A percentile compares a stretch with the other conserved stretches of the same genome.
phyloP scores from a whole-genome alignment of 768 basidiomycete genomes.

The Termitomyces eurrhizus region DNA sequence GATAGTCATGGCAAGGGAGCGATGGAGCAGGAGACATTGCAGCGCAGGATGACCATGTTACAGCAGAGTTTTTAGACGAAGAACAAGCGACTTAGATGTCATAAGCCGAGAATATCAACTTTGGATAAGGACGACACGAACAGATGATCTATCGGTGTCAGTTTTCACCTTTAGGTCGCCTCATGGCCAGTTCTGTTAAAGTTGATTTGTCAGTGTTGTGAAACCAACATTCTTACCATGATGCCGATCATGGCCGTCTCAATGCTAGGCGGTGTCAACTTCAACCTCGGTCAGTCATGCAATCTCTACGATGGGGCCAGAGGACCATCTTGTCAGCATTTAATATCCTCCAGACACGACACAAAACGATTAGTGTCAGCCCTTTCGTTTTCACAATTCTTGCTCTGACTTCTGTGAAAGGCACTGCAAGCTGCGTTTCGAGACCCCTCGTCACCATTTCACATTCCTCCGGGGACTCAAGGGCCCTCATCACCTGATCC shows the following conservation, averaged over 20 bases:
- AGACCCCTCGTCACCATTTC: conserved; percentile 63
- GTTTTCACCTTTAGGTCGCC: too few species aligned
- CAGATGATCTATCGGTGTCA: too few species aligned
- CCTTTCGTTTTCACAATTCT: neutral
- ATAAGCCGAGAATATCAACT: too few species aligned
- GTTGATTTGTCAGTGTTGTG: neutral
- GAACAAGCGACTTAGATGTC: neutral
- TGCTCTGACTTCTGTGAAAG: conserved; percentile 26
- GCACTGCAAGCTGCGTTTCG: conserved; percentile 58
- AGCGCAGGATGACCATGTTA: neutral
- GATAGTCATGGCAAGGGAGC: neutral
- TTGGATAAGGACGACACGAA: too few species aligned
- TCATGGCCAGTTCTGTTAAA: neutral
- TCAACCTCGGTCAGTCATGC: conserved; percentile 2
- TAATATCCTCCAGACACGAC: neutral
- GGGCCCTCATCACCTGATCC: conserved; percentile 62
- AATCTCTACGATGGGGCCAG: neutral
- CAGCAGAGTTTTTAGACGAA: neutral
- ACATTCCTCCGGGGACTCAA: conserved; percentile 52
- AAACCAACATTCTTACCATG: neutral
- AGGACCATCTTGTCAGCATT: neutral
- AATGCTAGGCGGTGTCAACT: neutral
- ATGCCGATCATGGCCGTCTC: neutral
- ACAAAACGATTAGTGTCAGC: conserved; percentile 11
- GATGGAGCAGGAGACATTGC: neutral